Evolutionary conservation across 139 green algal genomes (phyloP).

Genomic region (Tetradesmus obliquus): DNA sequence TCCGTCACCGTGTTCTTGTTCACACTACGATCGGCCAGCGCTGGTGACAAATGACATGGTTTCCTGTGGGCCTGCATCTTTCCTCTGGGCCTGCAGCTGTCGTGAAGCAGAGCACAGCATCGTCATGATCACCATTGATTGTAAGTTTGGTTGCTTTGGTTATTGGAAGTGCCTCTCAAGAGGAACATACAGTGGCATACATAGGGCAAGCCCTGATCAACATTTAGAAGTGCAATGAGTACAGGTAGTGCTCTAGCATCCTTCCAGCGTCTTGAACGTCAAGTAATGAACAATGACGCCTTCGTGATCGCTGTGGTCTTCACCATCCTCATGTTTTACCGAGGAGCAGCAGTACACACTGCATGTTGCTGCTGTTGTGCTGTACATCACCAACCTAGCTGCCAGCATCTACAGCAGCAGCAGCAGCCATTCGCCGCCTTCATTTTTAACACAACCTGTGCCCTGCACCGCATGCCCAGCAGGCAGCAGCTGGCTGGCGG

Average conservation of each 20-base stretch:
- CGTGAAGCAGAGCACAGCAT: neutral
- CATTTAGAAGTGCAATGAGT: neutral
- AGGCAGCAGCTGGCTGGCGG: conserved; percentile 75
- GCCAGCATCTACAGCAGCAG: neutral
- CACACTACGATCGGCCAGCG: neutral
- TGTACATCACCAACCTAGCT: neutral
- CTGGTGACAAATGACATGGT: neutral
- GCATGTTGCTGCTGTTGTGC: neutral
- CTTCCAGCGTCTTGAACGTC: neutral
- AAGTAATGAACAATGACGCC: neutral
- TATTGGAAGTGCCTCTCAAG: too few species aligned
- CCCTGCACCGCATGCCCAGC: neutral
- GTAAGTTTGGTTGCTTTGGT: too few species aligned
- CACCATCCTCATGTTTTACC: neutral
- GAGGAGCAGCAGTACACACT: neutral
- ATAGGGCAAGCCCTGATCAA: neutral
- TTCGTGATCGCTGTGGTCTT: neutral
- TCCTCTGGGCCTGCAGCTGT: neutral
- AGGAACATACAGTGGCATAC: too few species aligned
- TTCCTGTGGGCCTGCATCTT: neutral
- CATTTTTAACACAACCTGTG: too few species aligned
- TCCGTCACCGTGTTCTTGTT: neutral
- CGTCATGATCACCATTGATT: too few species aligned
- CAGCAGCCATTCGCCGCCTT: neutral
- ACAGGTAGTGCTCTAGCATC: neutral